Evolutionary conservation across 371 early-diverging fungal genomes (phyloP), one percentile per base, ranked within the genome.

Genomic region (Thermomucor indicae-seudaticae): DNA sequence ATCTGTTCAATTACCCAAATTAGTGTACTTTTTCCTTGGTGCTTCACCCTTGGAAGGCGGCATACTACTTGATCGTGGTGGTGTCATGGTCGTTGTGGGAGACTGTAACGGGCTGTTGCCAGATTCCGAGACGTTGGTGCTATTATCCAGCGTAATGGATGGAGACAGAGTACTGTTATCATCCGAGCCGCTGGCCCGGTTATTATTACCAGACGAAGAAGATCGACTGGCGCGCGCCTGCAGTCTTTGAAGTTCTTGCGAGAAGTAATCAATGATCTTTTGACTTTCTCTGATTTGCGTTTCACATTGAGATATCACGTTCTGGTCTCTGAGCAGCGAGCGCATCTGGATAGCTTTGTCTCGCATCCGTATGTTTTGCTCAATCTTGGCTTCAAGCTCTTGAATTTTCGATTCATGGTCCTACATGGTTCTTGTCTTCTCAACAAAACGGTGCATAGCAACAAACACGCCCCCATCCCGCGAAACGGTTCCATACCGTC

Each of bases 231-330:
- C 28, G 51, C 61, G 51, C 35, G 68, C 57, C 43, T 85, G 79
- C 47, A 87, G 57, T 52, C 79, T 81, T 28, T 62, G 63, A 28
- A 88, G 72, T 51, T 92, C 88, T 35, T 70, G 73, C 17, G 84
- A 80, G 52, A 96, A 80, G 54, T 84, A 95, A 42, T 88, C 86
- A 54, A 95, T 81, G 29, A 89, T 86, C 58, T 85, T 85, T 58
- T 91, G 85, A 29, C 85, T 78, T 42, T 95, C 93, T 46, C 65
- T 71, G 37, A 93, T 75, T 53, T 86, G 83, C 43, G 77, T 73
- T 58, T 95, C 88, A 61, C 91, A 89, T 58, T 90, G 86, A 34
- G 89, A 80, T 32, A 75, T 62, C 22, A 79, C 83, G 43, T 79
- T 83, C 14, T 63, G 67, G 75, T 92, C 92, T 28, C 60, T 78